A percentile compares a stretch with the other conserved stretches of the same genome.
These are phyloP conservation scores for Blastocystis sp. DNA, from an alignment of 352 stramenopile species.

Conservation along the genomic window DNA sequence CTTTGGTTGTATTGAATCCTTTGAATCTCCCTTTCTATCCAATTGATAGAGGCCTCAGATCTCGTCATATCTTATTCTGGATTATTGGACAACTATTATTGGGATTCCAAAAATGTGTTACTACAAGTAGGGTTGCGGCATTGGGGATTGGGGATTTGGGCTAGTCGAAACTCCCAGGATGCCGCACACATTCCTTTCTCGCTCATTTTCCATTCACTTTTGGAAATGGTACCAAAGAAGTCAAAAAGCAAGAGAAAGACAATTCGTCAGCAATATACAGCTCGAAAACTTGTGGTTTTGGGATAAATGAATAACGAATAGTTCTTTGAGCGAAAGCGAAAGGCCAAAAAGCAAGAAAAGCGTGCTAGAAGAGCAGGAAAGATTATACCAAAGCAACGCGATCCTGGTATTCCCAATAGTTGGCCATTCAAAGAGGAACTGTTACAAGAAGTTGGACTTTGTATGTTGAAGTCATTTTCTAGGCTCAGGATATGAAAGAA, in stretches of 20 bases:
- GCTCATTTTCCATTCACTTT: slow-evolving; percentile 37
- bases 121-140: too few relatives aligned
- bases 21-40: too few relatives aligned
- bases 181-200: too few relatives aligned
- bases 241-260: slow-evolving; percentile 62
- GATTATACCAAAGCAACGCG: slow-evolving; percentile 21
- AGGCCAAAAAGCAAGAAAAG: slow-evolving; percentile 46
- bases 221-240: slow-evolving; percentile 58
- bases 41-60: too few relatives aligned
- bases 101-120: too few relatives aligned
- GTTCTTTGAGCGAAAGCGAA: slow-evolving; percentile 57
- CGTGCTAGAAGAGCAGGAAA: slow-evolving; percentile 29
- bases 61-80: too few relatives aligned
- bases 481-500: slow-evolving; percentile 45
- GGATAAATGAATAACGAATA: not conserved
- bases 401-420: slow-evolving; percentile 64
- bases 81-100: too few relatives aligned
- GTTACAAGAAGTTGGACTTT: slow-evolving; percentile 60
- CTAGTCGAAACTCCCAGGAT: too few relatives aligned
- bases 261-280: slow-evolving; percentile 59
- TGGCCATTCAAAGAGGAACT: slow-evolving; percentile 67
- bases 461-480: not conserved
- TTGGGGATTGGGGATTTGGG: too few relatives aligned
- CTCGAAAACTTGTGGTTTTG: slow-evolving; percentile 43
- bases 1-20: too few relatives aligned